Evolutionary conservation across 805 yeast species (phyloP), one percentile per base, ranked within the genome.

Genomic region (Wickerhamiella lipophila): DNA sequence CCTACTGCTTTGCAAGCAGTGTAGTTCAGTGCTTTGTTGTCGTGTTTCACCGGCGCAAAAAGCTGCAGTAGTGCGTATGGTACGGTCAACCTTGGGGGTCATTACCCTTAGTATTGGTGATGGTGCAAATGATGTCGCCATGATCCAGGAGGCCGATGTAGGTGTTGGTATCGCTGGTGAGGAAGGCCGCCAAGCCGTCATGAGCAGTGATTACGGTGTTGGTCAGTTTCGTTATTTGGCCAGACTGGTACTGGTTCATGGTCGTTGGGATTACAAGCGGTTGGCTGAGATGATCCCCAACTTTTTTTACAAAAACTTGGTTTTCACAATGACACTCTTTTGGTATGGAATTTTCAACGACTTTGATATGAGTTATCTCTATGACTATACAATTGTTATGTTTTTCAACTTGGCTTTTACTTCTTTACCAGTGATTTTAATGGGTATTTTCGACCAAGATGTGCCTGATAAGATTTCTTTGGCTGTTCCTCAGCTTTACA

Each of bases 101-200:
- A 81, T 81, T 78, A 81, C 92, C 0, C 69, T 83, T 50, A 85
- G 89, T 0, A 77, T 83, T 60, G 94, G 94, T 27, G 94, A 83
- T 61, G 94, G 94, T 54, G 84, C 92, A 22, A 83, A 83, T 59
- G 94, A 83, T 62, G 92, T 83, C 45, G 83, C 92, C 7, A 83
- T 83, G 94, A 83, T 83, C 53, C 89, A 82, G 59, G 82, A 84
- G 29, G 89, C 94, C 3, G 81, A 83, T 61, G 78, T 83, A 29
- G 94, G 94, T 50, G 80, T 83, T 34, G 94, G 94, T 54, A 82
- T 83, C 58, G 89, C 87, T 6, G 94, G 94, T 55, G 84, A 81
- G 57, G 94, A 83, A 66, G 94, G 94, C 52, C 67, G 92, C 47
- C 88, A 82, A 59, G 94, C 94, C 1, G 92, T 79, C 8, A 83